These are phyloP conservation scores for Barnettozyma hawaiiensis DNA, from an alignment of 1,139 yeast genomes.

Conservation along the genomic window DNA sequence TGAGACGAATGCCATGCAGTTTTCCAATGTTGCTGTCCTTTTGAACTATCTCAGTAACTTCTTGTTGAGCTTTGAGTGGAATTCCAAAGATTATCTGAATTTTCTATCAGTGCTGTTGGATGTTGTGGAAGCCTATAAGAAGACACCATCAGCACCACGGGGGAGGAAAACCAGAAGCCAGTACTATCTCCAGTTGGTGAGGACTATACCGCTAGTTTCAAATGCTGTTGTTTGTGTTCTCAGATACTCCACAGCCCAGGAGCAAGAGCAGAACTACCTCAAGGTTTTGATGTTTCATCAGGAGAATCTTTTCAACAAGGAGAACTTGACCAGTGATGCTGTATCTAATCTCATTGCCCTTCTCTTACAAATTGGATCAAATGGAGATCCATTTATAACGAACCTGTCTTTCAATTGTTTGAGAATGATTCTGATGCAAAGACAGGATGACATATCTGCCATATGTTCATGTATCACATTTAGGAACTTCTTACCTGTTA, in stretches of 20 bases:
- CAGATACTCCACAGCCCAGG: conserved; percentile 21
- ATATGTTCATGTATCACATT: conserved; percentile 25
- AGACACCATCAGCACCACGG: too few relatives aligned
- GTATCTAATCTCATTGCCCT: conserved; percentile 32
- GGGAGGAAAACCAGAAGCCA: conserved; percentile 16
- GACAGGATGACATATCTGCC: conserved; percentile 25
- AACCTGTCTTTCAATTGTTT: conserved; percentile 26
- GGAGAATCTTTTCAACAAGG: conserved; percentile 34
- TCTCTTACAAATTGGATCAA: conserved; percentile 17
- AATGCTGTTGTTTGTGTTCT: conserved; percentile 19
- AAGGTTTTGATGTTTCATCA: conserved; percentile 39
- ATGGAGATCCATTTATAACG: conserved; percentile 13
- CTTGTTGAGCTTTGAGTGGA: conserved; percentile 23
- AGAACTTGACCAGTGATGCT: conserved; percentile 31
- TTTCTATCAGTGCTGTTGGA: conserved; percentile 19
- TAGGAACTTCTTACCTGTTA: conserved; percentile 15
- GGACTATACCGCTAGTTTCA: conserved; percentile 16
- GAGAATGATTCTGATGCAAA: conserved; percentile 26
- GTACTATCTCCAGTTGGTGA: conserved; percentile 15
- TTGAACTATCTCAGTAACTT: conserved; percentile 17
- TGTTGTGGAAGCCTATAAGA: conserved; percentile 18
- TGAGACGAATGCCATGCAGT: conserved; percentile 16
- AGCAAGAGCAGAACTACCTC: conserved; percentile 22
- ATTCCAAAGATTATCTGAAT: conserved; percentile 23
- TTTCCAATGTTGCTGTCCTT: conserved; percentile 20